A percentile compares a stretch with the other conserved stretches of the same genome.
These are phyloP conservation scores for Lavandula angustifolia DNA, from an alignment of 257 asterid genomes.

Conservation along the genomic window DNA sequence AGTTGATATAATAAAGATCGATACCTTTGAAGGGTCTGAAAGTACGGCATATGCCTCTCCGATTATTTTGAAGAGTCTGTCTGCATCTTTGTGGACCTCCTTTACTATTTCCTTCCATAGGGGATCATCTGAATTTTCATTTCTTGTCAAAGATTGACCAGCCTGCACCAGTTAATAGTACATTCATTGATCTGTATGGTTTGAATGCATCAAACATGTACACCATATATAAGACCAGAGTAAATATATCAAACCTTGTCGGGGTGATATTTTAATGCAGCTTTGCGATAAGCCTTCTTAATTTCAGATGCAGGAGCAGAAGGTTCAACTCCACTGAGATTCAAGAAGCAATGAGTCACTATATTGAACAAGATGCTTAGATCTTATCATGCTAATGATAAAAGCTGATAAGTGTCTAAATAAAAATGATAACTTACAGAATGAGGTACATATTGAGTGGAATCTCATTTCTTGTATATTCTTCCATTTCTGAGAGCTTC, in stretches of 20 bases:
- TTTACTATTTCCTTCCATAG: conserved; percentile 85
- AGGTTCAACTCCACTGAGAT: conserved; percentile 86
- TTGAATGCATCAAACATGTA: conserved; percentile 8
- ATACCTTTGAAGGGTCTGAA: conserved; percentile 90
- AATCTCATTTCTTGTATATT: conserved; percentile 68
- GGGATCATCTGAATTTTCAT: conserved; percentile 71
- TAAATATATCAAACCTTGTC: conserved; percentile 66
- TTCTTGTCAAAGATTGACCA: conserved; percentile 75
- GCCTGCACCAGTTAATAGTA: conserved; percentile 50
- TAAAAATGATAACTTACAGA: conserved; percentile 57
- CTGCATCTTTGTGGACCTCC: conserved; percentile 82
- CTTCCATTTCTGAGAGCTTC: conserved; percentile 77
- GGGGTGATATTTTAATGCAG: conserved; percentile 94
- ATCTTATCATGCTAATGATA: conserved; percentile 5
- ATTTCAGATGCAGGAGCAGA: conserved; percentile 80
- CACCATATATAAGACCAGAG: conserved; percentile 25
- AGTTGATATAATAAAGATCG: conserved; percentile 18
- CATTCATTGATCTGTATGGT: conserved; percentile 9
- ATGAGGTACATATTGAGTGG: conserved; percentile 89
- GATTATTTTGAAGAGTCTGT: conserved; percentile 85
- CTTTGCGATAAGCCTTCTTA: conserved; percentile 88
- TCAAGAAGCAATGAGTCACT: conserved; percentile 33
- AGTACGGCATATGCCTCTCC: conserved; percentile 97
- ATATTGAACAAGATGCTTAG: not conserved
- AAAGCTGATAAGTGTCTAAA: not conserved